Evolutionary conservation across 331 rosid genomes (phyloP), one percentile per base, ranked within the genome.

Genomic region (Cydonia oblonga): DNA sequence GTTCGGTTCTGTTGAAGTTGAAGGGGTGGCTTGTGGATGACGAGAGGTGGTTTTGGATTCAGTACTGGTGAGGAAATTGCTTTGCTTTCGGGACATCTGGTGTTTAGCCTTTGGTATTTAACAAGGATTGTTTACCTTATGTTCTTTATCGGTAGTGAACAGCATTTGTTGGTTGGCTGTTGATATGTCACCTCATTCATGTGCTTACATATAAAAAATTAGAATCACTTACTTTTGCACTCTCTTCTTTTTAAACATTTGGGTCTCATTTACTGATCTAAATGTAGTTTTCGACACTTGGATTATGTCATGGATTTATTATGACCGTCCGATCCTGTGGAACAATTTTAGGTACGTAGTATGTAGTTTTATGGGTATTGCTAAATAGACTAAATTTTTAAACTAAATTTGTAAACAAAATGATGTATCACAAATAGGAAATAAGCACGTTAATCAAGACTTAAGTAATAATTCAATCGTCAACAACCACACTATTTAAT

Each of bases 151-250:
- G 70, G 71, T 78, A 76, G 76, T 74, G 70, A 82, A 70, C 75
- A 49, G 78, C 51, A 38, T 66, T 65, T 52, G 76, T 70, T 65
- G 74, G 72, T 70, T 81, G 72, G 83, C 65, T 73, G 77, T 73
- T 82, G 80, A 74, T 72, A 71, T 68, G 71, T 77, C 89, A 84
- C 78, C 68, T 68, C 64, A 73, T 75, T 84, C 88, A 80, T 87
- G 88, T 85, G 90, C 78, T 69, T 82, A 79, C 71, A 82, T 74
- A 73, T 79, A 78, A 75, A 80, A 80, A 81, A 76, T 63, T 76
- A 12, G 24, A 75, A 63, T 70, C 81, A 61, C 79, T 69, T 77
- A 79, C 81, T 82, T 56, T 53, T 7, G 18, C 29, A 20, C 28
- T 68, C 16, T 23, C 23, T 23, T 24, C 22, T 33, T 74, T 24